Evolutionary conservation across 2,329 filamentous ascomycete species (phyloP).

Genomic region (Trematosphaeria pertusa): DNA sequence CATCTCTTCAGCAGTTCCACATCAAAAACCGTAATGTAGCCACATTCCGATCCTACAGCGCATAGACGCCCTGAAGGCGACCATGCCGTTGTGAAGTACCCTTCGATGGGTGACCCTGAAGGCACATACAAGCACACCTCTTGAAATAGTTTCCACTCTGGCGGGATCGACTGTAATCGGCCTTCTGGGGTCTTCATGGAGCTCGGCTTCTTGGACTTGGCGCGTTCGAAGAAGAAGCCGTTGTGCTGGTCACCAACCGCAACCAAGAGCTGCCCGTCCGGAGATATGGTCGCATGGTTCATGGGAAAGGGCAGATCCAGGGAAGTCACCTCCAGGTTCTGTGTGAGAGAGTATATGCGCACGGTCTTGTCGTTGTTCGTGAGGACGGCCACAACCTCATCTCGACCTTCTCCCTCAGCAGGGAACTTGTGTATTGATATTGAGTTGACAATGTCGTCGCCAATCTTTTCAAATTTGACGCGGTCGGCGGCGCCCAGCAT

Average conservation of each 20-base stretch:
- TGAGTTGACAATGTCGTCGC: conserved; percentile 70
- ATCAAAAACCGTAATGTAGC: conserved; percentile 78
- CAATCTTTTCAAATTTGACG: conserved; percentile 65
- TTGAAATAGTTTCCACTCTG: conserved; percentile 52
- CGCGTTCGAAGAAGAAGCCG: conserved; percentile 79
- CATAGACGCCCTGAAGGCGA: conserved; percentile 74
- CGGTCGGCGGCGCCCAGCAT: conserved; percentile 43
- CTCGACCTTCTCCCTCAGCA: conserved; percentile 49
- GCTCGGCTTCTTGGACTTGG: conserved; percentile 41
- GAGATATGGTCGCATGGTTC: conserved; percentile 93
- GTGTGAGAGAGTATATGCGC: conserved; percentile 77
- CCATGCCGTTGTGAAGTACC: conserved; percentile 82
- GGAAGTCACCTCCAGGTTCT: conserved; percentile 71
- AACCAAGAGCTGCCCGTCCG: conserved; percentile 79
- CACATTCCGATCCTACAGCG: conserved; percentile 81
- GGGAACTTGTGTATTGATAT: conserved; percentile 67
- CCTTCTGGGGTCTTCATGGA: conserved; percentile 31
- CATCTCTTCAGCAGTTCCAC: conserved; percentile 53
- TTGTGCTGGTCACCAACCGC: conserved; percentile 88
- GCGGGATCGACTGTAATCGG: conserved; percentile 25
- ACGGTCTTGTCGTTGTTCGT: conserved; percentile 94
- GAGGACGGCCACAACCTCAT: conserved; percentile 75
- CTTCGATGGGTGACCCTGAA: conserved; percentile 44
- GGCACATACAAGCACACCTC: conserved; percentile 53
- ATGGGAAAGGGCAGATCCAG: conserved; percentile 82